Evolutionary conservation across 768 basidiomycete species (phyloP).

Genomic region (Collybia mongolica): DNA sequence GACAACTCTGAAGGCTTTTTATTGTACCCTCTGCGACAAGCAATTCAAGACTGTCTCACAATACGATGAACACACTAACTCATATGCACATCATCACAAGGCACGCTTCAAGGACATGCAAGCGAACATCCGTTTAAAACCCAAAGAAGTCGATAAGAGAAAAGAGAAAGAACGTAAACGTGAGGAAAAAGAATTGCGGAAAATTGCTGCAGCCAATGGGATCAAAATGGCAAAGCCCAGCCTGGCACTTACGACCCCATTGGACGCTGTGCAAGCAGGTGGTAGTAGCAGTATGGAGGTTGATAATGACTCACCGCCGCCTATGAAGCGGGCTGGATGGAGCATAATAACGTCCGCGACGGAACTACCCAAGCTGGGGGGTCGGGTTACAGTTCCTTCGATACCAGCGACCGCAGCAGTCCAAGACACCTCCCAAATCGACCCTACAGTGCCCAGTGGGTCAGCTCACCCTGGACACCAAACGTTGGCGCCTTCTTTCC

Average conservation of each 20-base stretch:
- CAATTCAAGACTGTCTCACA: conserved; percentile 86
- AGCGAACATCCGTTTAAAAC: conserved; percentile 63
- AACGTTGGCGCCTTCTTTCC: conserved; percentile 43
- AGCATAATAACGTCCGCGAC: conserved; percentile 31
- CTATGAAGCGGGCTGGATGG: conserved; percentile 50
- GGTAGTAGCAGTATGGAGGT: conserved; percentile 24
- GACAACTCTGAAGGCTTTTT: conserved; percentile 69
- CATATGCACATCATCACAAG: conserved; percentile 86
- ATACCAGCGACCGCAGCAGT: conserved; percentile 11
- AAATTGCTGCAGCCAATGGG: conserved; percentile 80
- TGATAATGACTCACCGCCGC: conserved; percentile 13
- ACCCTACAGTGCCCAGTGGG: conserved; percentile 9
- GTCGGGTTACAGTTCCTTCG: conserved; percentile 48
- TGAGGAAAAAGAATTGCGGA: conserved; percentile 82
- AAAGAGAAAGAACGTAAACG: conserved; percentile 86
- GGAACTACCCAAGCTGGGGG: conserved; percentile 35
- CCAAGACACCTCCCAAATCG: conserved; percentile 10
- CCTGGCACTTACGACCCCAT: conserved; percentile 11
- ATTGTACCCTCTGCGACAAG: conserved; percentile 82
- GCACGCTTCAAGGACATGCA: conserved; percentile 83
- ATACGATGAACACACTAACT: conserved; percentile 89
- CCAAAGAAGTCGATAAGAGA: conserved; percentile 65
- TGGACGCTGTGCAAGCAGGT: conserved; percentile 16
- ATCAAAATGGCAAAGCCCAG: conserved; percentile 61
- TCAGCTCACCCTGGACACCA: conserved; percentile 15